Evolutionary conservation across 2,329 filamentous ascomycete genomes (phyloP).

Genomic region (Paracoccidioides brasiliensis): DNA sequence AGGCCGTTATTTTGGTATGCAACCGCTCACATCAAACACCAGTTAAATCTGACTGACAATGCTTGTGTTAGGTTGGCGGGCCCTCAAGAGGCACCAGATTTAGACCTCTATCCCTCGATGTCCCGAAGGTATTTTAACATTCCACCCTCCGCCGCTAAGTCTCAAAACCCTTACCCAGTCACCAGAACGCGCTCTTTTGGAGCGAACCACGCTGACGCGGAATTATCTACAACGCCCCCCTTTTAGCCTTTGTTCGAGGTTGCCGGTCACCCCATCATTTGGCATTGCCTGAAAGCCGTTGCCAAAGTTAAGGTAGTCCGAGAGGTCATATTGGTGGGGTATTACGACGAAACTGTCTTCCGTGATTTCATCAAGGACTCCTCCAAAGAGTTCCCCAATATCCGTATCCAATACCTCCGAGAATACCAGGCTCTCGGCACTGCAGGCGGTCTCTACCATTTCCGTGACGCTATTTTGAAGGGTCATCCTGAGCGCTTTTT

Average conservation of each 20-base stretch:
- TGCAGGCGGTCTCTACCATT: constrained; percentile 93
- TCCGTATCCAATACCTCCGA: constrained; percentile 87
- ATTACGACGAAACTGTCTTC: constrained; percentile 96
- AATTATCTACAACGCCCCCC: background rate
- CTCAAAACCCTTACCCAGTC: too few relatives aligned
- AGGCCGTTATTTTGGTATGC: constrained; percentile 83
- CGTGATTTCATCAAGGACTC: constrained; percentile 96
- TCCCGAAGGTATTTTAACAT: constrained; percentile 60
- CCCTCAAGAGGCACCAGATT: constrained; percentile 93
- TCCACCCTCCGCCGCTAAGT: too few relatives aligned
- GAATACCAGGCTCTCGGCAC: constrained; percentile 96
- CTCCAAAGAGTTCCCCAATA: constrained; percentile 67
- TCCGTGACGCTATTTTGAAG: constrained; percentile 97
- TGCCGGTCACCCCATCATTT: constrained; percentile 94
- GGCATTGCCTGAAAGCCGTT: constrained; percentile 88
- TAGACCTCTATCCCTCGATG: constrained; percentile 83
- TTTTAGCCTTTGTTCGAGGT: constrained; percentile 88
- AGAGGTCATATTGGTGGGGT: constrained; percentile 95
- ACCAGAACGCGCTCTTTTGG: too few relatives aligned
- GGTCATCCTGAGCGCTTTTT: constrained; percentile 90
- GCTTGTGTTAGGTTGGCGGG: constrained; percentile 61
- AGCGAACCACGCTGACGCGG: background rate
- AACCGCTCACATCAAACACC: background rate
- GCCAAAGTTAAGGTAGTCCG: constrained; percentile 83
- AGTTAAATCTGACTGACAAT: constrained; percentile 18